These are phyloP conservation scores for Asterionellopsis glacialis DNA, from an alignment of 108 stramenopile genomes.

Conservation along the genomic window DNA sequence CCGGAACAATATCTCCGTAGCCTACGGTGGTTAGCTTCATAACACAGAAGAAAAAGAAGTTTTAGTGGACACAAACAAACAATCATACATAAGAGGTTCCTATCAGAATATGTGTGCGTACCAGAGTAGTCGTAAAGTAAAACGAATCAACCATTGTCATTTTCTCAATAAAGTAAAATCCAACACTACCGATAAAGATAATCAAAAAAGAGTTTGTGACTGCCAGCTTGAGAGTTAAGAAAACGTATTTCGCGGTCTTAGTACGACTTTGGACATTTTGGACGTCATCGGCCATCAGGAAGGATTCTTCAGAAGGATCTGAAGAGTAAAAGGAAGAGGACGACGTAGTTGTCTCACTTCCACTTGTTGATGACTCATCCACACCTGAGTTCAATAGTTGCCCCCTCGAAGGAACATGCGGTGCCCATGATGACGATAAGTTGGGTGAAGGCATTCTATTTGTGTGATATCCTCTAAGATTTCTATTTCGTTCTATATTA, in stretches of 20 bases:
- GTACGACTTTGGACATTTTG: constrained; percentile 28
- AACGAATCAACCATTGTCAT: constrained; percentile 48
- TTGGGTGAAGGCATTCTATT: too few relatives aligned
- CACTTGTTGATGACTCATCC: not conserved
- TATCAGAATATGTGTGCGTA: constrained; percentile 20
- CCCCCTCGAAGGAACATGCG: too few relatives aligned
- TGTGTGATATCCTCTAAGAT: too few relatives aligned
- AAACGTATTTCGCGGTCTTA: constrained; percentile 75
- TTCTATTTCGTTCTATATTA: not conserved
- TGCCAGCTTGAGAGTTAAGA: constrained; percentile 74
- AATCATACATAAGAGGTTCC: constrained; percentile 5
- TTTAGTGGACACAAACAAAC: constrained; percentile 1
- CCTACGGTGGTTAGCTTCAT: constrained; percentile 31
- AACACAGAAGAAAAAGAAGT: not conserved
- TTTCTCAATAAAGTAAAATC: constrained; percentile 80
- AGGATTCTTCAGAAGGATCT: constrained; percentile 12
- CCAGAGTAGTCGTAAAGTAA: constrained; percentile 74
- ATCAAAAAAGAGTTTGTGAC: constrained; percentile 74
- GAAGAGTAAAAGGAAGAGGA: constrained; percentile 28
- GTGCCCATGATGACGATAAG: too few relatives aligned
- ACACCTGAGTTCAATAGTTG: too few relatives aligned
- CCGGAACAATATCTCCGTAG: constrained; percentile 82
- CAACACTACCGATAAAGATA: constrained; percentile 73
- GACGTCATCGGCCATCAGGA: constrained; percentile 18
- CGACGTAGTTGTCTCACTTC: constrained; percentile 4